These are phyloP conservation scores for Sarocladiaceae sp. DNA, from an alignment of 2,329 filamentous ascomycete genomes.

Conservation along the genomic window DNA sequence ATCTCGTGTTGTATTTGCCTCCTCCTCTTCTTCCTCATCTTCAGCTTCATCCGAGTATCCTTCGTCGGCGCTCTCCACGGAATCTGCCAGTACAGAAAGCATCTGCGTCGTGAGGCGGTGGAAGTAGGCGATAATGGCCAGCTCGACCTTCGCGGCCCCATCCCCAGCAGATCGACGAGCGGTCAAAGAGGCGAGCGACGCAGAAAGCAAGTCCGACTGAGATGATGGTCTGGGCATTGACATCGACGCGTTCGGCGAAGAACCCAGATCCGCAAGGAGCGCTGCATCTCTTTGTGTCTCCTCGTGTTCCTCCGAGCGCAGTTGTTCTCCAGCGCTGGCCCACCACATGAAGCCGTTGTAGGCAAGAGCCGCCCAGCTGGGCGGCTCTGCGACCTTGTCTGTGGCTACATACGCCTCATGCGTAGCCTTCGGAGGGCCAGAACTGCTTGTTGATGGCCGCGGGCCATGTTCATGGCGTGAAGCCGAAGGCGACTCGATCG, in stretches of 20 bases:
- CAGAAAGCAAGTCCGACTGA: conserved; percentile 27
- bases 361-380: conserved; percentile 66
- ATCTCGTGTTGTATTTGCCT: conserved; percentile 13
- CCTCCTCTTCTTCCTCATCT: conserved; percentile 27
- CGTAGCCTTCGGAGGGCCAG: conserved; percentile 17
- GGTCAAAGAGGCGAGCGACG: conserved; percentile 40
- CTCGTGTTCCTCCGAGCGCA: conserved; percentile 53
- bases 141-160: conserved; percentile 50
- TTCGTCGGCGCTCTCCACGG: conserved; percentile 46
- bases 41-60: conserved; percentile 26
- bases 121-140: conserved; percentile 74
- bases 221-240: conserved; percentile 24
- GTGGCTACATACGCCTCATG: conserved; percentile 41
- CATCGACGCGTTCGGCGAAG: conserved; percentile 24
- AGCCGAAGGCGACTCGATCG: conserved; percentile 16
- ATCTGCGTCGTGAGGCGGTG: conserved; percentile 66
- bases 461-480: conserved; percentile 20
- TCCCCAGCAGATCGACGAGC: conserved; percentile 26
- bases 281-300: conserved; percentile 48
- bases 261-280: conserved; percentile 47
- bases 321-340: conserved; percentile 74
- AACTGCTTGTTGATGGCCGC: conserved; percentile 18
- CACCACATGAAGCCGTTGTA: conserved; percentile 87
- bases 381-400: conserved; percentile 54
- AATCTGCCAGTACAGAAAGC: conserved; percentile 53